These are phyloP conservation scores for Ceratocystis cacaofunesta DNA, from an alignment of 2,329 filamentous ascomycete genomes.

Conservation along the genomic window DNA sequence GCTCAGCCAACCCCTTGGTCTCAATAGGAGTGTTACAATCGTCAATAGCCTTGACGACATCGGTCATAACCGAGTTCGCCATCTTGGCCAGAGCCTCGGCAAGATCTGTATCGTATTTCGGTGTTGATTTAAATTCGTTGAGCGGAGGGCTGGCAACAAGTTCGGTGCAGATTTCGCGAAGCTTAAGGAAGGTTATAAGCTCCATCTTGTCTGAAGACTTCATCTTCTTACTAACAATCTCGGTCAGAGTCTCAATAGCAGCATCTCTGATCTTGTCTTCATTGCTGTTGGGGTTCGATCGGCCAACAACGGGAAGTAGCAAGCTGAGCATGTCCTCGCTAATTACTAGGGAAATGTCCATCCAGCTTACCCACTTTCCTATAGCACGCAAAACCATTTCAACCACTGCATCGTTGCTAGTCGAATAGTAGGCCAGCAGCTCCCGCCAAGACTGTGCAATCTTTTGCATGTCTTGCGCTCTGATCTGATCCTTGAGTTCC, in stretches of 20 bases:
- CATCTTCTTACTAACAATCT: slow-evolving; percentile 98
- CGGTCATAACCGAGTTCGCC: slow-evolving; percentile 76
- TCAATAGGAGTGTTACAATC: slow-evolving; percentile 44
- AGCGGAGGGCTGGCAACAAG: slow-evolving; percentile 73
- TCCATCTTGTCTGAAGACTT: slow-evolving; percentile 82
- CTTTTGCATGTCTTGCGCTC: slow-evolving; percentile 74
- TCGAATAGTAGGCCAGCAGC: slow-evolving; percentile 63
- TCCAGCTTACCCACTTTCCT: slow-evolving; percentile 97
- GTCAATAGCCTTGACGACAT: slow-evolving; percentile 78
- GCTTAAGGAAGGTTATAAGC: slow-evolving; percentile 79
- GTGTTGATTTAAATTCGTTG: slow-evolving; percentile 61
- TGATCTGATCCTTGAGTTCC: slow-evolving; percentile 78
- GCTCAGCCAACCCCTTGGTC: slow-evolving; percentile 60
- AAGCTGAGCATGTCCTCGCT: slow-evolving; percentile 76
- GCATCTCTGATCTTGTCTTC: slow-evolving; percentile 76
- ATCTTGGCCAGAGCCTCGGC: slow-evolving; percentile 91
- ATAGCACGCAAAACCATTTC: slow-evolving; percentile 86
- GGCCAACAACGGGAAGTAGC: slow-evolving; percentile 76
- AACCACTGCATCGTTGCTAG: slow-evolving; percentile 54
- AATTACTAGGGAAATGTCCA: slow-evolving; percentile 86
- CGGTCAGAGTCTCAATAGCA: slow-evolving; percentile 85
- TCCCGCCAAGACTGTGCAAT: slow-evolving; percentile 86
- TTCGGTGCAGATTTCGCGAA: slow-evolving; percentile 71
- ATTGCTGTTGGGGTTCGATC: slow-evolving; percentile 35
- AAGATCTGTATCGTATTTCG: slow-evolving; percentile 86